phyloP scores from a whole-genome alignment of 768 basidiomycete species.

The Rhodotorula graminis region DNA sequence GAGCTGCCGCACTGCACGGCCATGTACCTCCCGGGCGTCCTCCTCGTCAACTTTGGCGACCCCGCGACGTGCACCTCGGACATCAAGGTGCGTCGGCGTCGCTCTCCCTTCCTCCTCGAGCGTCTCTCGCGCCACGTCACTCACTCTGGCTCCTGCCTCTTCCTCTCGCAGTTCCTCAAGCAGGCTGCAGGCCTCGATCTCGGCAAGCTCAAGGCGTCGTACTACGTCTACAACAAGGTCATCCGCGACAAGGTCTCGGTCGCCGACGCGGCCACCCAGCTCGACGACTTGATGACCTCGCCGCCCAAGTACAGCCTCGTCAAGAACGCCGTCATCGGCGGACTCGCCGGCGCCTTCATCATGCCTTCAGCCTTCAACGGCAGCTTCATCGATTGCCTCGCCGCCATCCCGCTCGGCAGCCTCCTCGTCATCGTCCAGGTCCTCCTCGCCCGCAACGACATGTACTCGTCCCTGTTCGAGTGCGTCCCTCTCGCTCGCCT shows the following conservation, averaged over 20 bases:
- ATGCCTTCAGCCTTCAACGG: conserved; percentile 57
- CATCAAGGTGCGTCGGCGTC: conserved; percentile 51
- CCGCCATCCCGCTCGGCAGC: conserved; percentile 69
- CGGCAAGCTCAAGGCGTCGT: conserved; percentile 57
- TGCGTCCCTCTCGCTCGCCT: background rate
- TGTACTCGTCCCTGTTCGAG: conserved; percentile 74
- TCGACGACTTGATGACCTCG: conserved; percentile 67
- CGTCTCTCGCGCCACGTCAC: too few relatives aligned
- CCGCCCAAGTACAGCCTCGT: conserved; percentile 51
- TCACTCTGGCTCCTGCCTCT: background rate
- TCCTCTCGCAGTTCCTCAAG: conserved; percentile 35
- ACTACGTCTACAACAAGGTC: conserved; percentile 22
- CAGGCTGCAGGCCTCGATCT: conserved; percentile 58
- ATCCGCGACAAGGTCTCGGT: conserved; percentile 74
- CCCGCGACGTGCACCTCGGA: conserved; percentile 70
- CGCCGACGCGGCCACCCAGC: conserved; percentile 61
- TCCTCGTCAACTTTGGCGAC: conserved; percentile 78
- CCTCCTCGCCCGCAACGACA: conserved; percentile 59
- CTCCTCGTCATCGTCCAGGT: conserved; percentile 70
- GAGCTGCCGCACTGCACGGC: conserved; percentile 50
- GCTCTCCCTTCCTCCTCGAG: too few relatives aligned
- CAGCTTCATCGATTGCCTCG: conserved; percentile 68
- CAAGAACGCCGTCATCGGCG: conserved; percentile 66
- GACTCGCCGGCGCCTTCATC: conserved; percentile 48
- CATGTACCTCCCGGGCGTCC: conserved; percentile 53